Evolutionary conservation across 208 protist genomes (phyloP), one percentile per base, ranked within the genome.

Genomic region (Herpetomonas samuelpessoai): DNA sequence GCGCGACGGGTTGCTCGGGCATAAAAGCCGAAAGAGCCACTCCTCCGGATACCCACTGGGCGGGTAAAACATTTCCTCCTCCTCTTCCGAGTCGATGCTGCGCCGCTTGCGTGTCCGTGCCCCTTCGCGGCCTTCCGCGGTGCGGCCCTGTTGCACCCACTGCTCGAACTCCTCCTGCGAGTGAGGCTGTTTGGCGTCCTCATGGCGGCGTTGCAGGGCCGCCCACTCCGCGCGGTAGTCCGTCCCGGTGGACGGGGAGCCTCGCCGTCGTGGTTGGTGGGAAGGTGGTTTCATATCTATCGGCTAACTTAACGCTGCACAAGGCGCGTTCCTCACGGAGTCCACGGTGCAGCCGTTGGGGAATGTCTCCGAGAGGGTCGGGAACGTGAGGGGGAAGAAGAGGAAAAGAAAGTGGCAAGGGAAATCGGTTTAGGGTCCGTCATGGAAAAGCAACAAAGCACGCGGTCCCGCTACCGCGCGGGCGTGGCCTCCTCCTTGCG

Each of bases 21-120:
- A 79, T 21, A 92, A 53, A 48, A 67, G 91, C 4, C 53, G 46
- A 49, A 83, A 89, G 38, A 92, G 38, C 3, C 19, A 28, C 2
- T 81, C 51, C n/a, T 56, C 57, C n/a, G 65, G 48, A 21, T 79
- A 79, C 16, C 68, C 56, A 7, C 49, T 10, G 0, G 31, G 48
- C 21, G 54, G 51, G 61, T 83, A 79, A 46, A 89, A 89, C 1
- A 69, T 24, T 35, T 63, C 69, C n/a, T 81, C 71, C 48, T 83
- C 78, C 51, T 83, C 78, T 22, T 89, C 75, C 25, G 60, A 76
- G 38, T 71, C 69, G 1, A 68, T 46, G 51, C 53, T 68, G 41
- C 57, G 59, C 1, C 35, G 35, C 6, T 31, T n/a, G 14, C 3
- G 2, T 53, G 51, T 71, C 2, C 3, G 29, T 30, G 41, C 25